Evolutionary conservation across 176 grass and related monocot genomes (phyloP).

Genomic region (Oryza meyeriana): DNA sequence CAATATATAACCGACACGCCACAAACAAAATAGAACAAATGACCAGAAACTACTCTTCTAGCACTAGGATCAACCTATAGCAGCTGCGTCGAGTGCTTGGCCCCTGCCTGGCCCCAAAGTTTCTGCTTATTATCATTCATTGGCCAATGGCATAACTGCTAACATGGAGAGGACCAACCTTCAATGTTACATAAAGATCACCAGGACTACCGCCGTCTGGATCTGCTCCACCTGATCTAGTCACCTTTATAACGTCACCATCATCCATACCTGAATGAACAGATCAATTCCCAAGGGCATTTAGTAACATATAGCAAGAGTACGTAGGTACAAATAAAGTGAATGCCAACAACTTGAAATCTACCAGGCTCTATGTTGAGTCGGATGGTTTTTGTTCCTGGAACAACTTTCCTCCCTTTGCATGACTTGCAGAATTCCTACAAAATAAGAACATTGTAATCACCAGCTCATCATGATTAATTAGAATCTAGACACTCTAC

Average conservation of each 20-base stretch:
- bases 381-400: slow-evolving; percentile 54
- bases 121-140: not conserved
- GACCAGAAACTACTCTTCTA: not conserved
- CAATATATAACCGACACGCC: too few species aligned
- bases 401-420: slow-evolving; percentile 73
- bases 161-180: slow-evolving; percentile 41
- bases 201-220: slow-evolving; percentile 66
- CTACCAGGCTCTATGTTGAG: slow-evolving; percentile 80
- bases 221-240: slow-evolving; percentile 81
- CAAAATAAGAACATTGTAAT: slow-evolving; percentile 21
- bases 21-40: not conserved
- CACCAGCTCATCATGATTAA: slow-evolving; percentile 2
- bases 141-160: not conserved
- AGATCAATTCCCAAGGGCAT: slow-evolving; percentile 9
- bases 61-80: not conserved
- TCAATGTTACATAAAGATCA: slow-evolving; percentile 90
- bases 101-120: not conserved
- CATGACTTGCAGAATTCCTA: slow-evolving; percentile 92
- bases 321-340: slow-evolving; percentile 1
- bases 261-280: slow-evolving; percentile 65
- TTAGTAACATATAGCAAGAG: not conserved
- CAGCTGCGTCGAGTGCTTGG: not conserved
- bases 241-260: slow-evolving; percentile 68
- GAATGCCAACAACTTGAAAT: not conserved
- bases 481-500: not conserved